Evolutionary conservation across 1,139 yeast species (phyloP), one percentile per base, ranked within the genome.

Genomic region (Candida freyschussii): DNA sequence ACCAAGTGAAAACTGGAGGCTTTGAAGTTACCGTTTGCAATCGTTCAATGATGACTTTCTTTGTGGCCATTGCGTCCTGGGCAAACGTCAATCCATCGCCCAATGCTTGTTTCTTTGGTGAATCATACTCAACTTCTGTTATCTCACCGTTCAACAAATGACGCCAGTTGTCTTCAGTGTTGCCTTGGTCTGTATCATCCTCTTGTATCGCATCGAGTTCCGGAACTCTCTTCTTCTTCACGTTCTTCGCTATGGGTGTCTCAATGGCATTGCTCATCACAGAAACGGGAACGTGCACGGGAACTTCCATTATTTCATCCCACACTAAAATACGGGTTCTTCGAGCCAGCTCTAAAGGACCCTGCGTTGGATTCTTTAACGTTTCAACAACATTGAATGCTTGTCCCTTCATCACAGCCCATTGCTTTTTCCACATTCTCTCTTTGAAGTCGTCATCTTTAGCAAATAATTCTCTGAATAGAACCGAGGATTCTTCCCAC

Each of bases 341-440:
- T 43, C 83, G 62, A 0, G 78, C 78, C 17, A 81, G 60, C 41
- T 80, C 87, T 37, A 79, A 59, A 0, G 87, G 89, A 0, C 87
- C 86, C 32, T 77, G 80, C 28, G 69, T 67, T 2, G 66, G 63
- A 26, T 65, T 57, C 46, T 75, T 75, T 33, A 81, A 56, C 1
- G 79, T 68, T 44, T 81, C 86, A 5, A 80, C 81, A 7, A 81
- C 80, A 45, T 80, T 80, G 57, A 78, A 80, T 0, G 91, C 86
- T 48, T 82, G 91, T 0, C 93, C 93, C 49, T 81, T 81, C 47
- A 82, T 48, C 1, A 81, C 81, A 0, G 85, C 78, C 63, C 80
- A 65, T 48, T 82, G 91, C 38, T 73, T 70, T 26, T 59, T 61
- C 78, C 84, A 81, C 76, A 79, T 68, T 30, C 85, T 59, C 41